A percentile compares a stretch with the other conserved stretches of the same genome.
phyloP scores from a whole-genome alignment of 345 rosid genomes.

The Melastoma malabathricum region DNA sequence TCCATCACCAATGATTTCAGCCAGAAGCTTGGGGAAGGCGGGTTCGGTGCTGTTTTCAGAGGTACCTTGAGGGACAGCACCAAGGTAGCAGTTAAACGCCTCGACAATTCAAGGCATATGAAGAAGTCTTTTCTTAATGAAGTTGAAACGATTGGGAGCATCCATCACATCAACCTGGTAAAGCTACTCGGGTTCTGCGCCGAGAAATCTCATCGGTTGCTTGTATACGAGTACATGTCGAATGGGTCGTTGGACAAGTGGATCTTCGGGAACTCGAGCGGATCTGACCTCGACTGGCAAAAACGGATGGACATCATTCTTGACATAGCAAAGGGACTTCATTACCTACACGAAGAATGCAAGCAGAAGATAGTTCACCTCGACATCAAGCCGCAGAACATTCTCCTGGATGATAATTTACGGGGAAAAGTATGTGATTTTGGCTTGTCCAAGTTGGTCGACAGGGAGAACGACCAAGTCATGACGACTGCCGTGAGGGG shows the following conservation, averaged over 20 bases:
- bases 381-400: conserved; percentile 4
- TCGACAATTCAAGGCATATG: conserved; percentile 1
- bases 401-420: not conserved
- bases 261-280: not conserved
- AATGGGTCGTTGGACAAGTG: conserved; percentile 4
- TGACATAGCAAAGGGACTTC: not conserved
- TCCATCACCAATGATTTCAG: not conserved
- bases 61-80: conserved; percentile 1
- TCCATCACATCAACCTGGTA: conserved; percentile 2
- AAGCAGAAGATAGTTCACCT: conserved; percentile 6
- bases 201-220: not conserved
- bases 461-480: conserved; percentile 1
- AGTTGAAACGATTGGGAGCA: conserved; percentile 6
- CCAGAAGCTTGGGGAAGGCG: conserved; percentile 3
- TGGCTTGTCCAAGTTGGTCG: conserved; percentile 7
- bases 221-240: conserved; percentile 6
- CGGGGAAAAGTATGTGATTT: conserved; percentile 5
- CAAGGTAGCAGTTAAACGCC: conserved; percentile 4
- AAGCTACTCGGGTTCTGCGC: conserved; percentile 1
- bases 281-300: not conserved
- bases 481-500: conserved; percentile 2
- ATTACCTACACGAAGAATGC: conserved; percentile 5
- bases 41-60: conserved; percentile 6
- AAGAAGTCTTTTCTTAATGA: conserved; percentile 1
- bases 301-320: not conserved